Conservation (phyloP, 192 early-diverging fungal species). For the Linnemannia hyalina region DNA sequence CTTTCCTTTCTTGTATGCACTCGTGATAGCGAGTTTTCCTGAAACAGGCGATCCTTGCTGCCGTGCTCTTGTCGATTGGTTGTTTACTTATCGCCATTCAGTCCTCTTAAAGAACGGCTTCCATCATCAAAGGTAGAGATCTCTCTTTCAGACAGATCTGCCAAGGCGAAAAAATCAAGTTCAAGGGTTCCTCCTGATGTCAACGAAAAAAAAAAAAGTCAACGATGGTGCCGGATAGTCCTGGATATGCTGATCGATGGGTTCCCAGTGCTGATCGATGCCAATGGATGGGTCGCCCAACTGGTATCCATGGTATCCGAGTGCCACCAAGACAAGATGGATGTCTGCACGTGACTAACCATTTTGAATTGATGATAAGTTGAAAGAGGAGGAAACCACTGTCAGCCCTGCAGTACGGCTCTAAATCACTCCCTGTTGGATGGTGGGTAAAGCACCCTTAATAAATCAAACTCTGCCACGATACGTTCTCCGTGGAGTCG, state of each 20-base stretch:
- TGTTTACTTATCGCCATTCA: neutral
- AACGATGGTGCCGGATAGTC: neutral
- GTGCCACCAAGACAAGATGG: neutral
- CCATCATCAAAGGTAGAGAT: neutral
- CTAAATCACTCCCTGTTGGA: neutral
- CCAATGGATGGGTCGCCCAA: neutral
- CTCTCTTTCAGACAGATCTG: neutral
- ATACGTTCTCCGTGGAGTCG: no score
- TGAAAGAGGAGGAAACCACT: constrained; percentile 24
- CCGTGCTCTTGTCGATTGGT: neutral
- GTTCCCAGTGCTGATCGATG: neutral
- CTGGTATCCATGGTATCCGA: constrained; percentile 12
- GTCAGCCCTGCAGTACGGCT: neutral
- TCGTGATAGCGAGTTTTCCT: neutral
- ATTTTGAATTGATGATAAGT: constrained; percentile 36
- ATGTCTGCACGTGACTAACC: constrained; percentile 34
- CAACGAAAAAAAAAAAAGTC: neutral
- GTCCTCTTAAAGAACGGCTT: neutral
- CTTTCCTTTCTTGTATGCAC: neutral
- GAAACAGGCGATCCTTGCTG: neutral
- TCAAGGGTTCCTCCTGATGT: neutral
- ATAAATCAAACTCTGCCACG: neutral
- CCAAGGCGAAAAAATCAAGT: neutral
- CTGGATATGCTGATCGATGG: neutral
- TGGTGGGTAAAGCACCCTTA: neutral